Percentiles rank a stretch among this genome's conserved stretches.
Evolutionary conservation across 345 rosid species (phyloP).

Genomic region (Chamaenerion angustifolium): DNA sequence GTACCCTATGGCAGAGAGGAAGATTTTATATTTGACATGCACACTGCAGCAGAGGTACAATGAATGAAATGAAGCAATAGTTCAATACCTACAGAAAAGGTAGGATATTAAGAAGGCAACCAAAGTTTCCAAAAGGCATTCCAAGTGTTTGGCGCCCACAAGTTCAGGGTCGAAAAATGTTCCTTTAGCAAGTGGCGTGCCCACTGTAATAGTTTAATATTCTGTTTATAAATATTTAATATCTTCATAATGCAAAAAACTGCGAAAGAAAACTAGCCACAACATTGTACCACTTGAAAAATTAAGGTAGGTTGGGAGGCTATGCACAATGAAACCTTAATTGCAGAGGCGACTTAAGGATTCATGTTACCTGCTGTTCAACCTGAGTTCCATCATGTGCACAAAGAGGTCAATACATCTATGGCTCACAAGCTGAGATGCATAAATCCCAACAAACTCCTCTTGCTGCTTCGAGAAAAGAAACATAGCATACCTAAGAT

Average conservation of each 20-base stretch:
- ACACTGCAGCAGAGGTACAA: constrained; percentile 31
- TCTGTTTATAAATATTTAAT: too few species aligned
- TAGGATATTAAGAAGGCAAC: too few species aligned
- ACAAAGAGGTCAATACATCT: constrained; percentile 94
- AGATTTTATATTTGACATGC: constrained; percentile 81
- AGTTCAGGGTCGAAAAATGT: background rate
- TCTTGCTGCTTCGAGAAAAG: constrained; percentile 92
- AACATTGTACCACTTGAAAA: too few species aligned
- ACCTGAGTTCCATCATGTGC: constrained; percentile 96
- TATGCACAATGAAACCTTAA: background rate
- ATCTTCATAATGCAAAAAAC: too few species aligned
- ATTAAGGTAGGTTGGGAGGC: background rate
- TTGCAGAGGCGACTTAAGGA: background rate
- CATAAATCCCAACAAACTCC: constrained; percentile 87
- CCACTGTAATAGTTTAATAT: too few species aligned
- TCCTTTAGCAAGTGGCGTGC: too few species aligned
- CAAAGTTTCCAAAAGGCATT: background rate
- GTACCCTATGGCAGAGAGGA: constrained; percentile 83
- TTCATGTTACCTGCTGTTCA: constrained; percentile 55
- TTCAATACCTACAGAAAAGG: too few species aligned
- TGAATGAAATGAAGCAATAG: constrained; percentile 1
- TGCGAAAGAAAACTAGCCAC: too few species aligned
- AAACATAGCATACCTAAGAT: constrained; percentile 86
- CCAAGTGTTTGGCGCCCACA: background rate
- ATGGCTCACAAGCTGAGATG: constrained; percentile 89